Evolutionary conservation across 768 basidiomycete species (phyloP), one percentile per base, ranked within the genome.

Genomic region (Collybia sp.): DNA sequence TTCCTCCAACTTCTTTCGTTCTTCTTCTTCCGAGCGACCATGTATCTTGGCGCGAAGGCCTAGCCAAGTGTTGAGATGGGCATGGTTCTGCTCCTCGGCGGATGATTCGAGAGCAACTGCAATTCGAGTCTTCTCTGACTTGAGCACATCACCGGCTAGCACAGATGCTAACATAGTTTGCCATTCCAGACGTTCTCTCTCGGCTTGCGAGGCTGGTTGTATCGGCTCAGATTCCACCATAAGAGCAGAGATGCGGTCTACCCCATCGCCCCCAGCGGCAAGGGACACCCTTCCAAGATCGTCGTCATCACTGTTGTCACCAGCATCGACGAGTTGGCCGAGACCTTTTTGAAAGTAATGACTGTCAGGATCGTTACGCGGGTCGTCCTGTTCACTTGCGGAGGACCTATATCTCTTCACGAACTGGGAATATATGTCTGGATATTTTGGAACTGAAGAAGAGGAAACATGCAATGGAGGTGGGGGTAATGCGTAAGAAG

Each of bases 101-200:
- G 79, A 76, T 16, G 82, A 77, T 52, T 85, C 81, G 42, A 92
- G 69, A 12, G 82, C 88, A 40, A 82, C 83, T 20, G 88, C 87
- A 49, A 97, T 93, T 46, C 96, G 82, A 18, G 88, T 88, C 67
- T 93, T 96, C 69, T 98, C 96, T 0, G 91, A 88, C 61, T 87
- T 91, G 52, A 99, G 79, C 10, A 99, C 93, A 57, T 98, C 94
- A 9, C 96, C 94, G 25, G 82, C 81, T 39, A 99, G 75, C 18
- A 98, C 95, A 25, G 93, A 95, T 11, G 90, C 81, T 30, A 98
- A 80, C 83, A 97, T 87, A 13, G 86, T 86, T 64, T 94, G 93
- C 96, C 96, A 98, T 65, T 96, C 93, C 40, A 94, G 65, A 19
- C 94, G 75, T 56, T 93, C 88, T 50, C 79, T 75, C 58, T 92